phyloP scores from a whole-genome alignment of 768 basidiomycete species.

The Daedalea quercina region DNA sequence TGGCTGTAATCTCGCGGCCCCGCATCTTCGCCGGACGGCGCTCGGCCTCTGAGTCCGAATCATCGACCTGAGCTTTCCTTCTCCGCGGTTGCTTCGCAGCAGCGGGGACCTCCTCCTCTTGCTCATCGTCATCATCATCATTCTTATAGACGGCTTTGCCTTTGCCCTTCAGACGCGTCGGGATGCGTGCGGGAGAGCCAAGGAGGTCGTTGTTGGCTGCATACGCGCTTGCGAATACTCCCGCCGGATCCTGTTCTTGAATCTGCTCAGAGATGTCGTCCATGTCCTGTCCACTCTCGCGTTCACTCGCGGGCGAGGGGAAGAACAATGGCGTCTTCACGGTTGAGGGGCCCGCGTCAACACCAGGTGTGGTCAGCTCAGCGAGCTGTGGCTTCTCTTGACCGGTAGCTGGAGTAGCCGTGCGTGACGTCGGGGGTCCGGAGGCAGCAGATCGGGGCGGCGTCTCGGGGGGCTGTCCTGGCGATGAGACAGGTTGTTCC shows the following conservation, averaged over 20 bases:
- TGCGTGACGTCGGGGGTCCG: background rate
- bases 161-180: slow-evolving; percentile 7
- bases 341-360: background rate
- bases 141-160: background rate
- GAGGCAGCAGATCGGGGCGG: background rate
- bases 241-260: no score
- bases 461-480: background rate
- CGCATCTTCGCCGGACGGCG: background rate
- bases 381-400: background rate
- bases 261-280: no score
- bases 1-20: background rate
- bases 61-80: background rate
- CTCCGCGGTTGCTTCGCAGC: background rate
- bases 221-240: no score
- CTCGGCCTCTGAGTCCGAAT: background rate
- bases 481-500: background rate
- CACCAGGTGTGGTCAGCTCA: background rate
- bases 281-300: background rate
- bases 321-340: slow-evolving; percentile 13
- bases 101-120: background rate
- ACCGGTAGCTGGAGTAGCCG: background rate
- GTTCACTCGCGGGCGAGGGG: slow-evolving; percentile 14
- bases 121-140: background rate
- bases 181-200: background rate
- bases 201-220: no score